Evolutionary conservation across 306 rosid species (phyloP).

Genomic region (Medicago lupulina): DNA sequence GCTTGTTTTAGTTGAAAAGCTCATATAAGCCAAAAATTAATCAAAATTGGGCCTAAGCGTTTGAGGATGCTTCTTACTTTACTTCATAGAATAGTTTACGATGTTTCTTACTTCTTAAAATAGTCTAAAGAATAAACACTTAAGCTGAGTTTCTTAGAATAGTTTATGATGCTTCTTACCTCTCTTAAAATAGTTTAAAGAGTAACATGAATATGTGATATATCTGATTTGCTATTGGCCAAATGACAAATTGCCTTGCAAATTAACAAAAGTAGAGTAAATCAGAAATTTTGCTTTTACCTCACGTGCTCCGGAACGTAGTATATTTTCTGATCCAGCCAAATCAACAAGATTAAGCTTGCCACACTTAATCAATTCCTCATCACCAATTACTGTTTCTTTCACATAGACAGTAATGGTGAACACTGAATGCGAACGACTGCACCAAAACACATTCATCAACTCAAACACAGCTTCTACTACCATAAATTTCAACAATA

Average conservation of each 20-base stretch:
- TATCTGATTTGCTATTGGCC: not conserved
- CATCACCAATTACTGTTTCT: slow-evolving; percentile 84
- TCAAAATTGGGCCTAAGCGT: not conserved
- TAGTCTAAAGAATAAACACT: not conserved
- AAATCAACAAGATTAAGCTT: slow-evolving; percentile 98
- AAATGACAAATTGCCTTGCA: slow-evolving; percentile 2
- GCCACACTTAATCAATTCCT: slow-evolving; percentile 95
- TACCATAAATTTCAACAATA: slow-evolving; percentile 3
- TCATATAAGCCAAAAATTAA: not conserved
- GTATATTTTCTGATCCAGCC: slow-evolving; percentile 96
- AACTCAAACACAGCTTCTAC: slow-evolving; percentile 22
- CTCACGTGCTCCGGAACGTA: slow-evolving; percentile 99
- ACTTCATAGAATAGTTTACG: not conserved
- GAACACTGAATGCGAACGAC: slow-evolving; percentile 96
- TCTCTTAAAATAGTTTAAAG: not conserved
- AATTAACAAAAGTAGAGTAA: slow-evolving; percentile 19
- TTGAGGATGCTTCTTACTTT: not conserved
- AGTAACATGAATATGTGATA: not conserved
- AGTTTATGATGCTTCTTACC: too few relatives aligned
- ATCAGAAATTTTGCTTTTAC: slow-evolving; percentile 47
- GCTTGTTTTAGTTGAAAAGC: not conserved
- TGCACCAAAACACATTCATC: slow-evolving; percentile 48
- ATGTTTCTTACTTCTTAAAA: not conserved
- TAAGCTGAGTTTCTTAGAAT: not conserved
- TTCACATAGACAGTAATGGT: slow-evolving; percentile 85